phyloP scores from a whole-genome alignment of 2,329 filamentous ascomycete species.

The Cryphonectria carpinicola region DNA sequence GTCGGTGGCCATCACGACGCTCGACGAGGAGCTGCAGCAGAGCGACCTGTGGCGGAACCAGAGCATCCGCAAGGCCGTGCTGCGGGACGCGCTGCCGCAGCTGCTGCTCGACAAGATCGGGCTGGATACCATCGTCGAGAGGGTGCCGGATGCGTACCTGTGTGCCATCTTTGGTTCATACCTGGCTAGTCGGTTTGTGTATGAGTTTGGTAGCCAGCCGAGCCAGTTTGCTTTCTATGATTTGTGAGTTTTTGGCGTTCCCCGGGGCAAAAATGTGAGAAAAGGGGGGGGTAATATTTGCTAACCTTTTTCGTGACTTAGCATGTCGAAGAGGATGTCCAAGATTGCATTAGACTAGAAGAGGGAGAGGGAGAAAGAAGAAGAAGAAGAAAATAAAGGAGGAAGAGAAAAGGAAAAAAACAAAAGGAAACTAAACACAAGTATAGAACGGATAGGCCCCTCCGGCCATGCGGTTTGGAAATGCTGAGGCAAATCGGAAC shows the following conservation, averaged over 20 bases:
- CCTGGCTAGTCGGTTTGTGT: slow-evolving; percentile 93
- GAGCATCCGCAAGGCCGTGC: slow-evolving; percentile 74
- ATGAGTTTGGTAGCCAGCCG: slow-evolving; percentile 88
- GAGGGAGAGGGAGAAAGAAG: neutral
- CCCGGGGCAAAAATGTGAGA: slow-evolving; percentile 10
- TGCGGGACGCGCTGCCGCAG: slow-evolving; percentile 83
- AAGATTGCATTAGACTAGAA: slow-evolving; percentile 39
- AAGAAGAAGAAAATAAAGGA: neutral
- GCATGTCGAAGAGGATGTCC: slow-evolving; percentile 69
- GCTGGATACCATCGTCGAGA: slow-evolving; percentile 80
- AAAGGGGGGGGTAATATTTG: neutral
- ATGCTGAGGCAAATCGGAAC: no score
- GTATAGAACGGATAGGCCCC: neutral
- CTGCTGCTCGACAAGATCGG: slow-evolving; percentile 88
- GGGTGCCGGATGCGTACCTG: slow-evolving; percentile 91
- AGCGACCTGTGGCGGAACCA: slow-evolving; percentile 90
- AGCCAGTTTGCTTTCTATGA: slow-evolving; percentile 99
- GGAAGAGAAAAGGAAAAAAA: neutral
- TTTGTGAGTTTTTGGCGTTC: slow-evolving; percentile 69
- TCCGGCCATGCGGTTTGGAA: neutral
- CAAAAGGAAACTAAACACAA: neutral
- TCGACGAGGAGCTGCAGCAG: slow-evolving; percentile 94
- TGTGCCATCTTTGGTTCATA: slow-evolving; percentile 96
- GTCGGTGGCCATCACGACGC: slow-evolving; percentile 88
- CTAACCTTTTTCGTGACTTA: slow-evolving; percentile 43